A percentile compares a stretch with the other conserved stretches of the same genome.
phyloP scores from a whole-genome alignment of 225 moss, liverwort and hornwort species.

The Pseudoscleropodium purum region DNA sequence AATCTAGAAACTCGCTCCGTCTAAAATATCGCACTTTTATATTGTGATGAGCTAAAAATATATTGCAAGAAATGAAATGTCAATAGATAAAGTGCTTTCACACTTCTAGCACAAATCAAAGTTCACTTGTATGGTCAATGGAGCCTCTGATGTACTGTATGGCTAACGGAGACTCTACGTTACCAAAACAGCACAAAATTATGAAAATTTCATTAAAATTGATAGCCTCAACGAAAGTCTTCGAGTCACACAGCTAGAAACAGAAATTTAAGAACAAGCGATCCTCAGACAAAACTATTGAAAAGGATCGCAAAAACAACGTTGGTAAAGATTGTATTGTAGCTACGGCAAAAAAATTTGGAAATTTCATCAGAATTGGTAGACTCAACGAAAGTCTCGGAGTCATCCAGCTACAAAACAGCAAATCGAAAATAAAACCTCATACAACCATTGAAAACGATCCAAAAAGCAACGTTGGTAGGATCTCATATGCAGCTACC shows the following conservation, averaged over 20 bases:
- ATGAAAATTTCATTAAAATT: not conserved
- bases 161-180: not conserved
- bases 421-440: not conserved
- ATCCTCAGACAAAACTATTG: not conserved
- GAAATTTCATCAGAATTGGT: not conserved
- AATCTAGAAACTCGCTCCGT: not conserved
- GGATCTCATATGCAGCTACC: not conserved
- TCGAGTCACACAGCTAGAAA: no score
- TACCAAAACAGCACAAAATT: not conserved
- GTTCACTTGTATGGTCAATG: not conserved
- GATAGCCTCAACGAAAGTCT: not conserved
- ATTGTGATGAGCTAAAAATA: no score
- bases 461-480: not conserved
- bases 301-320: not conserved
- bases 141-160: not conserved
- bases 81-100: not conserved
- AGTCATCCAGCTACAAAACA: no score
- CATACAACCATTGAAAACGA: not conserved
- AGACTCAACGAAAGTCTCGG: not conserved
- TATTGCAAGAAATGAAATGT: not conserved
- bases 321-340: not conserved
- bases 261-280: not conserved
- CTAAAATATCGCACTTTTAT: not conserved
- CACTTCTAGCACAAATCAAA: not conserved
- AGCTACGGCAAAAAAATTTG: not conserved